A percentile compares a stretch with the other conserved stretches of the same genome.
Conservation (phyloP, 805 yeast species). For the Torulaspora quercuum region DNA sequence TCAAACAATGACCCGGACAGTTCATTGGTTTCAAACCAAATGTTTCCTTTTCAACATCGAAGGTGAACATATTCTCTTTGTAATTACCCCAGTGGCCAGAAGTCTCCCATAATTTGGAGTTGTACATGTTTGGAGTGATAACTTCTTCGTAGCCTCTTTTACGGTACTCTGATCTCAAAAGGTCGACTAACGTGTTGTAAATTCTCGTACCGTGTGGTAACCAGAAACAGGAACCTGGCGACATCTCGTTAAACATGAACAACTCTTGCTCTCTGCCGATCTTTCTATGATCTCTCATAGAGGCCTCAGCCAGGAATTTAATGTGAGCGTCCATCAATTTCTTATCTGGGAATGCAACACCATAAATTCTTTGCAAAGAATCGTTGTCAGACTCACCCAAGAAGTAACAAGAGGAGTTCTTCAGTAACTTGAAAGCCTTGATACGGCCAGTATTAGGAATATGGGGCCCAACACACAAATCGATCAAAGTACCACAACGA, state of each 20-base stretch:
- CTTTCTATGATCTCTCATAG: constrained; percentile 92
- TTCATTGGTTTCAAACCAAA: constrained; percentile 94
- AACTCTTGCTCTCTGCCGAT: constrained; percentile 96
- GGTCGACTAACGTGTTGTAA: constrained; percentile 78
- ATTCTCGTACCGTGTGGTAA: constrained; percentile 98
- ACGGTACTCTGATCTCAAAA: constrained; percentile 80
- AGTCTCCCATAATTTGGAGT: constrained; percentile 95
- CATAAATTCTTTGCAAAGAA: constrained; percentile 94
- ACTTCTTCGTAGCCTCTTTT: constrained; percentile 97
- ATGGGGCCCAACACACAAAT: constrained; percentile 96
- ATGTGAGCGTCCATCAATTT: constrained; percentile 91
- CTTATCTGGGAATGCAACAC: constrained; percentile 98
- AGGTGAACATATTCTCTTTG: constrained; percentile 94
- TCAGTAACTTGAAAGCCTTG: constrained; percentile 88
- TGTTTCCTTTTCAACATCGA: constrained; percentile 93
- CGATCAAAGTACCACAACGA: constrained; percentile 96
- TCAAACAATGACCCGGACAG: constrained; percentile 89
- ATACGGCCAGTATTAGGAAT: constrained; percentile 96
- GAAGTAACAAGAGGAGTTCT: constrained; percentile 95
- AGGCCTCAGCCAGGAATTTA: constrained; percentile 93
- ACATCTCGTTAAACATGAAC: constrained; percentile 91
- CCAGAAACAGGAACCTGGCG: constrained; percentile 99
- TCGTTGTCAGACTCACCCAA: constrained; percentile 90
- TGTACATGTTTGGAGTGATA: constrained; percentile 98
- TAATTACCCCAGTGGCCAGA: constrained; percentile 99